Evolutionary conservation across 106 monocot genomes (phyloP).

Genomic region (Dendrobium officinale): DNA sequence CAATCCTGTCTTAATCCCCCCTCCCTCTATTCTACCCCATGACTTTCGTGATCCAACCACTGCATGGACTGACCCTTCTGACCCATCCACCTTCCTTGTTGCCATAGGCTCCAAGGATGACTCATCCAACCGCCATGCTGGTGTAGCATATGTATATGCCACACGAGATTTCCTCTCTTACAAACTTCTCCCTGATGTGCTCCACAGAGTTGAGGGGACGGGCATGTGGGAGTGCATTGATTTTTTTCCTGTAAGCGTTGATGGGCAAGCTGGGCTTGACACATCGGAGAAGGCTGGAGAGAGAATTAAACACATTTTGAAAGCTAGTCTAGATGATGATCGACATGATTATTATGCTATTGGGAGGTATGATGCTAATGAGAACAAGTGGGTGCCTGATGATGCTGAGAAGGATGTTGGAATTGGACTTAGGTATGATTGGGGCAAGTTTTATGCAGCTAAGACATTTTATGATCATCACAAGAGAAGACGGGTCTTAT

Average conservation of each 20-base stretch:
- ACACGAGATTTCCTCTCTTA: slow-evolving; percentile 50
- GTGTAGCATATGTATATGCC: slow-evolving; percentile 32
- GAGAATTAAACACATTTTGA: slow-evolving; percentile 46
- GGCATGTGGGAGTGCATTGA: slow-evolving; percentile 87
- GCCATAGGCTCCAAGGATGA: slow-evolving; percentile 46
- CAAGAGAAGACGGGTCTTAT: slow-evolving; percentile 39
- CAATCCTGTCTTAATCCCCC: slow-evolving; percentile 26
- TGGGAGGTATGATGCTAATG: slow-evolving; percentile 24
- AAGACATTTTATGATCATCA: slow-evolving; percentile 60
- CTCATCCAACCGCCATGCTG: slow-evolving; percentile 21
- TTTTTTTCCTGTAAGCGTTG: slow-evolving; percentile 44
- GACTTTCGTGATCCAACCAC: slow-evolving; percentile 46
- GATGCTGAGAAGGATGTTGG: slow-evolving; percentile 43
- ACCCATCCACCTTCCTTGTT: slow-evolving; percentile 19
- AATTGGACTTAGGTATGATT: slow-evolving; percentile 56
- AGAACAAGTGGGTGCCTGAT: slow-evolving; percentile 36
- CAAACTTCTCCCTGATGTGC: slow-evolving; percentile 30
- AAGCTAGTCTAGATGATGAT: slow-evolving; percentile 60
- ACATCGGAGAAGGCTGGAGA: slow-evolving; percentile 15
- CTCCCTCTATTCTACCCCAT: slow-evolving; percentile 10
- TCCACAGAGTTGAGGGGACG: slow-evolving; percentile 43
- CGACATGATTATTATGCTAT: slow-evolving; percentile 50
- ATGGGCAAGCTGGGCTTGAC: slow-evolving; percentile 15
- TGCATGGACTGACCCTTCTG: slow-evolving; percentile 27
- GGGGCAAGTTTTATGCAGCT: slow-evolving; percentile 62